phyloP scores from a whole-genome alignment of 768 basidiomycete species.

The Termitomyces sp. region DNA sequence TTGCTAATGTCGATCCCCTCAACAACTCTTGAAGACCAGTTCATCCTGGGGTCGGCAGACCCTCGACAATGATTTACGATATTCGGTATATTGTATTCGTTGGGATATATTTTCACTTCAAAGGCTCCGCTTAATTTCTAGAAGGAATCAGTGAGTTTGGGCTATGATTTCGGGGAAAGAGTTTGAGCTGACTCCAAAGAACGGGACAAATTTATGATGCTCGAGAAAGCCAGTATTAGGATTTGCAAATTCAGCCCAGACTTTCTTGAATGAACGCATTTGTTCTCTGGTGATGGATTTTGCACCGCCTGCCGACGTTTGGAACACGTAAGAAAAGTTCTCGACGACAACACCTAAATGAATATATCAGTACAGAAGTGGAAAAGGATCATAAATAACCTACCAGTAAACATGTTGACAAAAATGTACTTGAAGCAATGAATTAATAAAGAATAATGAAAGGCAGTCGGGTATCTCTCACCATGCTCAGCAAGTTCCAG shows the following conservation, averaged over 20 bases:
- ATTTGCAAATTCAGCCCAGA: constrained; percentile 85
- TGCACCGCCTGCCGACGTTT: constrained; percentile 75
- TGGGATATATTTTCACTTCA: constrained; percentile 81
- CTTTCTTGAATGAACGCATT: constrained; percentile 92
- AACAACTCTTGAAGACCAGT: constrained; percentile 30
- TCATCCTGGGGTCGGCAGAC: constrained; percentile 27
- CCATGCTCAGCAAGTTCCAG: constrained; percentile 96
- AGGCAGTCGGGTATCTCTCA: constrained; percentile 26
- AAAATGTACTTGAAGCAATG: constrained; percentile 73
- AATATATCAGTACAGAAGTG: not conserved
- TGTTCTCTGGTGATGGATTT: constrained; percentile 83
- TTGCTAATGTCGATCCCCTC: constrained; percentile 60
- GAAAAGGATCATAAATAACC: constrained; percentile 5
- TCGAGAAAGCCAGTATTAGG: constrained; percentile 75
- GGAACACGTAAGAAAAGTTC: constrained; percentile 94
- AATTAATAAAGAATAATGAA: constrained; percentile 1
- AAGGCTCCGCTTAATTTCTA: constrained; percentile 85
- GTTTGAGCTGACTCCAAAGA: constrained; percentile 66
- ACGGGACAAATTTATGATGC: constrained; percentile 63
- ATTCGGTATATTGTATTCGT: constrained; percentile 55
- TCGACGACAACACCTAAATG: constrained; percentile 81
- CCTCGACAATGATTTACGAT: constrained; percentile 50
- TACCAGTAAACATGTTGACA: constrained; percentile 92
- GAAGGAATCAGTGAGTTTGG: not conserved
- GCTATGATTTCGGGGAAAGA: not conserved